Evolutionary conservation across 192 early-diverging fungal species (phyloP), one percentile per base, ranked within the genome.

Genomic region (Rhizoclosmatium globosum): DNA sequence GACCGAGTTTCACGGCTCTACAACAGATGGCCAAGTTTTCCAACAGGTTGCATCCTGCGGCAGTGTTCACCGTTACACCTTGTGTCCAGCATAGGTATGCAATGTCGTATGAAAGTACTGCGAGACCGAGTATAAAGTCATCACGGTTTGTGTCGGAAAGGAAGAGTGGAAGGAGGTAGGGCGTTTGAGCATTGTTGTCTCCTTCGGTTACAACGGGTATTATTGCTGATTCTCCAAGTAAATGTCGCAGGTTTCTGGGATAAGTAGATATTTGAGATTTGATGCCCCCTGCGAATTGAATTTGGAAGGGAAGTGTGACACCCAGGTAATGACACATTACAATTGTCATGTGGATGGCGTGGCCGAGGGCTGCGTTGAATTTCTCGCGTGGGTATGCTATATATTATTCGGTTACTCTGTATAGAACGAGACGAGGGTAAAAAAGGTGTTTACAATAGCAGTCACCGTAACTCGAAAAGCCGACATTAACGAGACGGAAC

Each of bases 91-190:
- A 89, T 4, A 89, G 64, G 58, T 83, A 86, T 1, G 77, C 82
- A 58, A 89, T 82, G 71, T 89, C 77, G 74, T 81, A 89, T 68
- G 85, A 85, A 3, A 89, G 76, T 80, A 87, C 79, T 13, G 82
- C n/a, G 3, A 87, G 70, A 13, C 82, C 86, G 41, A 71, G 53
- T 7, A 60, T 83, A 64, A 87, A 87, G n/a, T n/a, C 42, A 23
- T 87, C 82, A 21, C 64, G 39, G 58, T 84, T 87, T 44, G 71
- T 46, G 50, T 84, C 86, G 9, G 85, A 80, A 9, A 87, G 67
- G 46, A 81, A 83, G 21, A 87, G 48, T 15, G 86, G 86, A 66
- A 81, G 67, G 19, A 60, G 44, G 23, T 64, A 4, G 15, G 48
- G 48, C 15, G 15, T 50, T 50, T 9, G 48, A 50, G 48, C 15